Conservation (phyloP, 345 rosid species). For the Lepidium didymum region DNA sequence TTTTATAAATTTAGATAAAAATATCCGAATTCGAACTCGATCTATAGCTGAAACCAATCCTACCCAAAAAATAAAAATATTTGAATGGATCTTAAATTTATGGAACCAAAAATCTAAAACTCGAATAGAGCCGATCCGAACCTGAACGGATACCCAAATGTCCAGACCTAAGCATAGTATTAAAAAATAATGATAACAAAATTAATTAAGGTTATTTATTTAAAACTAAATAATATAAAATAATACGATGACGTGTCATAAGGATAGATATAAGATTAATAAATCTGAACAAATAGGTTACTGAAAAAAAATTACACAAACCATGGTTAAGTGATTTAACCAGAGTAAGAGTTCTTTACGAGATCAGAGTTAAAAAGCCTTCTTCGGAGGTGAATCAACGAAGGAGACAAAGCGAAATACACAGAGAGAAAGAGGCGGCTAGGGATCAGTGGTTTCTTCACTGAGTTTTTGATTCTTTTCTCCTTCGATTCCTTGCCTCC, state of each 20-base stretch:
- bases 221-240: not conserved
- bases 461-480: not conserved
- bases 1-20: too few relatives aligned
- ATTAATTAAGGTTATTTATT: not conserved
- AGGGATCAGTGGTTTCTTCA: constrained; percentile 21
- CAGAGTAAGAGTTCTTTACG: constrained; percentile 1
- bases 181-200: not conserved
- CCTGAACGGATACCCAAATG: too few relatives aligned
- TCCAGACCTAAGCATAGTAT: too few relatives aligned
- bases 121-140: too few relatives aligned
- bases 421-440: constrained; percentile 25
- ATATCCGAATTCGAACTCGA: too few relatives aligned
- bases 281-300: not conserved
- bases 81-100: too few relatives aligned
- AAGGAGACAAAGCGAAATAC: constrained; percentile 18
- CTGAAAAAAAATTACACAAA: not conserved
- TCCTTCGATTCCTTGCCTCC: constrained; percentile 19
- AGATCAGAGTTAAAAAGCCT: constrained; percentile 27
- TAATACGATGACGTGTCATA: constrained; percentile 18
- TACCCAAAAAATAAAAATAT: too few relatives aligned
- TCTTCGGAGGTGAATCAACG: constrained; percentile 6
- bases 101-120: too few relatives aligned
- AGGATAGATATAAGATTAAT: not conserved
- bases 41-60: too few relatives aligned
- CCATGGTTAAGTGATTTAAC: constrained; percentile 30